Evolutionary conservation across 768 basidiomycete genomes (phyloP), one percentile per base, ranked within the genome.

Genomic region (Asterophora lycoperdoides): DNA sequence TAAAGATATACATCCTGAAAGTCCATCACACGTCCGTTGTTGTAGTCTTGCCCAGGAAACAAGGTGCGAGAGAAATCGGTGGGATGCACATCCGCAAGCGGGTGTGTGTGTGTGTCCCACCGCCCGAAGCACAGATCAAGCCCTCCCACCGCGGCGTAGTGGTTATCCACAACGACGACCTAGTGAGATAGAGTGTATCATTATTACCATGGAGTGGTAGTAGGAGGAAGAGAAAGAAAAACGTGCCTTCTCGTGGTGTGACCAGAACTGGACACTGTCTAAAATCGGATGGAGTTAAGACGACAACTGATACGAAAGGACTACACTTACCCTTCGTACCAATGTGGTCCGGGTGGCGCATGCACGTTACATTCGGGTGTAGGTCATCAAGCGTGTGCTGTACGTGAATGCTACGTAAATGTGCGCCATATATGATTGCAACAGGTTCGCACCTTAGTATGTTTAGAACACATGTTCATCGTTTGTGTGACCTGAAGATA

Each of bases 121-220:
- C 96, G 86, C 9, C 96, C 96, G 57, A 93, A 96, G 71, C 93
- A 97, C 14, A 96, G 75, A 64, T 99, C 96, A 6, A 99, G 80
- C 9, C 96, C 96, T 18, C 96, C 96, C 46, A 96, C 83, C 56
- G 86, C 88, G 2, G 89, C 92, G 43, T 72, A 76, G 58, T 87
- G 83, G 60, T 93, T 90, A 63, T 96, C 93, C 6, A 95, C 84
- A 19, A 92, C 79, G 17, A 93, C 88, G 38, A 92, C 80, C 23
- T 23, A 23, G 23, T 6, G 23, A 6, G 23, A 6, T 23, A 6
- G 23, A 6, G 6, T 23, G 6, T 23, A 23, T 3, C 23, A 6
- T 23, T 23, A 6, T 3, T 23, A 23, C 6, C 23, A 6, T 23
- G 23, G 3, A 23, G 23, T 3, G 6, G 23, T 6, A 23, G 23